phyloP scores from a whole-genome alignment of 176 grass and related monocot genomes.

The Aegilops tauschii region DNA sequence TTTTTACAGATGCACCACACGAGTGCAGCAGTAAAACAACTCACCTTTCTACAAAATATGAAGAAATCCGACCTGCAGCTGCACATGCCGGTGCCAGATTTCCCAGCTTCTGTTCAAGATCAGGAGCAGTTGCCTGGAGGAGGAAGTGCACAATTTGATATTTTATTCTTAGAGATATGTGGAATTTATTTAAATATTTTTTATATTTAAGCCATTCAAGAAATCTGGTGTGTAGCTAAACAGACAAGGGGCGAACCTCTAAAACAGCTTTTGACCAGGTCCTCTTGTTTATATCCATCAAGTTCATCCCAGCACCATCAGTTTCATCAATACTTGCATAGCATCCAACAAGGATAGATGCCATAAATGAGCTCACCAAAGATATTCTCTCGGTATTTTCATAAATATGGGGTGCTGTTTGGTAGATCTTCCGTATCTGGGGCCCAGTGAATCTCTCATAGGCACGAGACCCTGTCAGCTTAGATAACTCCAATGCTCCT shows the following conservation, averaged over 20 bases:
- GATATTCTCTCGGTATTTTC: constrained; percentile 84
- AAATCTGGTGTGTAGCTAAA: constrained; percentile 6
- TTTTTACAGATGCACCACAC: background rate
- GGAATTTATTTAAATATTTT: background rate
- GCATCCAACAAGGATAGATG: constrained; percentile 71
- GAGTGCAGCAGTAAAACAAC: background rate
- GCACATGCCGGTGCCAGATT: constrained; percentile 74
- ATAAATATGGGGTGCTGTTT: constrained; percentile 52
- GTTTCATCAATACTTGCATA: constrained; percentile 97
- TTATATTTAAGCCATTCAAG: background rate
- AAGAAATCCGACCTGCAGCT: constrained; percentile 62
- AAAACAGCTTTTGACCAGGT: constrained; percentile 74
- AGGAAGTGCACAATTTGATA: constrained; percentile 24
- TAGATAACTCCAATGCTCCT: constrained; percentile 79
- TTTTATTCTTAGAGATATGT: constrained; percentile 5
- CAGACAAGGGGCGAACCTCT: constrained; percentile 52
- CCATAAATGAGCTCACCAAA: constrained; percentile 95
- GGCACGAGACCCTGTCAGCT: constrained; percentile 84
- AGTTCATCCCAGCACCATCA: constrained; percentile 96
- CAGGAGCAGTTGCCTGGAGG: constrained; percentile 74
- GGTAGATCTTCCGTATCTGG: constrained; percentile 82
- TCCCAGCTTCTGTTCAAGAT: constrained; percentile 80
- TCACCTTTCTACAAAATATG: constrained; percentile 91
- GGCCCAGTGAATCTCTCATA: constrained; percentile 91
- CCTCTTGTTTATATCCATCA: constrained; percentile 92